Evolutionary conservation across 2,329 filamentous ascomycete genomes (phyloP), one percentile per base, ranked within the genome.

Genomic region (Didymella keratinophila): DNA sequence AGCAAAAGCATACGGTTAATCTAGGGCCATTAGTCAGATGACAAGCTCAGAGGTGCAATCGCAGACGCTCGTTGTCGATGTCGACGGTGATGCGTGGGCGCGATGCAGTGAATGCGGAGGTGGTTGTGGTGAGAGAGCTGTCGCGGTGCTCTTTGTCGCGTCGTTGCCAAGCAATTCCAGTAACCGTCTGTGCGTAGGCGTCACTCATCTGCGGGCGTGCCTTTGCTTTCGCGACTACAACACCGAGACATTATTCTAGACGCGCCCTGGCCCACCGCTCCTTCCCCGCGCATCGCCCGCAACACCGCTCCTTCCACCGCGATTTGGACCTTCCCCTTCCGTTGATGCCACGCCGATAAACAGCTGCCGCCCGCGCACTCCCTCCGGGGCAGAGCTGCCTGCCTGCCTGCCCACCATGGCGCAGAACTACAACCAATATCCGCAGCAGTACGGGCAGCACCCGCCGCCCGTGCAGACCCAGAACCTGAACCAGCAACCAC

Each of bases 401-500:
- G 27, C 16, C 42, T 16, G 42, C 70, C n/a, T 23, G 43, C 70
- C 67, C 70, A 64, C 52, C 67, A 76, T 76, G 73, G 70, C 73
- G 52, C 63, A 72, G 58, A 67, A 72, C 58, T 67, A 72, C 65
- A 68, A 66, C 55, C 63, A 57, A 54, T 58, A 59, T 51, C 58
- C 49, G 58, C 58, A 61, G 53, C 66, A 76, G 60, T 70, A 74
- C 27, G 63, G 64, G 61, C 67, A 64, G 41, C 62, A 63, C 46
- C 68, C 71, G 64, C 73, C 69, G 58, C 74, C 67, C 30, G 72
- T 75, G 45, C 76, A 76, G 62, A 74, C 72, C 25, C 70, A 74
- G 62, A 81, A 83, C 41, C 71, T 74, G 37, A 68, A 67, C 56
- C 68, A 69, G 45, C 76, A 73, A 65, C 64, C 83, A 50, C 87